Evolutionary conservation across 169 alveolate genomes (phyloP).

Genomic region (Plasmodium gonderi): DNA sequence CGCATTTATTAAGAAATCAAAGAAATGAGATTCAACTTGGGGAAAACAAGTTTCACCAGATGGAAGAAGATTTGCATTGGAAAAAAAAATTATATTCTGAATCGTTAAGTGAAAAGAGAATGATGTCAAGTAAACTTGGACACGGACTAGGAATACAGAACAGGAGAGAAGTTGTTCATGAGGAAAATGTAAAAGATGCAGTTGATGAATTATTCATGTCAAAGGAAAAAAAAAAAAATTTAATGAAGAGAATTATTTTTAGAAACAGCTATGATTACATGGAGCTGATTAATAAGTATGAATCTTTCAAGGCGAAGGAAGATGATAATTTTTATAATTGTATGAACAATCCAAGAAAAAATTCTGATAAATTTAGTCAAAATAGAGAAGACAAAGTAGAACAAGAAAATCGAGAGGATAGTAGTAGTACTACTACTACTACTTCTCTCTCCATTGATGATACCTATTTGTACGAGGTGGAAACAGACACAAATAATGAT

Average conservation of each 20-base stretch:
- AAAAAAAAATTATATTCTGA: too few species aligned
- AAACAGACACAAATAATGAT: conserved; percentile 17
- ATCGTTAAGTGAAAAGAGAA: neutral
- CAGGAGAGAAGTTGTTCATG: neutral
- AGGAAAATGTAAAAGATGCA: conserved; percentile 46
- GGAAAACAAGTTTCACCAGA: too few species aligned
- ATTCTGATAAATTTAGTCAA: neutral
- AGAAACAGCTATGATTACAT: conserved; percentile 33
- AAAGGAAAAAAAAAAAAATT: conserved; percentile 48
- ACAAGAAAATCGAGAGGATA: neutral
- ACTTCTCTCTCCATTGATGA: neutral
- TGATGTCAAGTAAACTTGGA: neutral
- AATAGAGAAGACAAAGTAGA: neutral
- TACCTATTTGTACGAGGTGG: conserved; percentile 44
- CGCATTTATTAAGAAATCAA: too few species aligned
- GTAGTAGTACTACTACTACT: neutral
- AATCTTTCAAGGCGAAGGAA: conserved; percentile 10
- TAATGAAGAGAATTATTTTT: conserved; percentile 65
- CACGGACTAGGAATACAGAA: neutral
- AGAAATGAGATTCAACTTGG: too few species aligned
- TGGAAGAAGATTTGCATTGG: too few species aligned
- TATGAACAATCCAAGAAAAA: neutral
- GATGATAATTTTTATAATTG: conserved; percentile 49
- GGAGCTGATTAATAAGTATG: conserved; percentile 33
- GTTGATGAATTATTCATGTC: conserved; percentile 50